Evolutionary conservation across 116 monocot species (phyloP).

Genomic region (Phalaenopsis hybrid): DNA sequence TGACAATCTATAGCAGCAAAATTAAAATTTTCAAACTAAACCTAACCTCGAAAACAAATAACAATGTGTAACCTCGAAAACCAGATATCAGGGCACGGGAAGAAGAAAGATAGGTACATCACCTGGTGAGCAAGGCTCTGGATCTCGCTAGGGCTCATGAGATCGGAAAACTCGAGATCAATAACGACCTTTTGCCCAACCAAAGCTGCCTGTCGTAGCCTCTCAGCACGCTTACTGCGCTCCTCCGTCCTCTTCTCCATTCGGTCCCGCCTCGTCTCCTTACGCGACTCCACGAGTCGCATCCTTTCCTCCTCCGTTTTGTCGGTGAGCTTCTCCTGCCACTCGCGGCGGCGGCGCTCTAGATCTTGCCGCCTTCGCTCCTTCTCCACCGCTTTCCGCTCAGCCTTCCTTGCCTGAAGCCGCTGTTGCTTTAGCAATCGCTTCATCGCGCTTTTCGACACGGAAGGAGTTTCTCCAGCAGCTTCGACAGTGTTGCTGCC

Average conservation of each 20-base stretch:
- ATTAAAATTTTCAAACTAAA: no score
- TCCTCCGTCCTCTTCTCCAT: conserved; percentile 55
- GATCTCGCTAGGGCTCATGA: conserved; percentile 75
- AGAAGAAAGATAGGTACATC: not conserved
- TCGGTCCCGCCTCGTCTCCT: conserved; percentile 55
- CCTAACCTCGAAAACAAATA: not conserved
- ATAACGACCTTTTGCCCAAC: conserved; percentile 66
- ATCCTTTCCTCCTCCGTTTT: conserved; percentile 62
- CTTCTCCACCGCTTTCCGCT: conserved; percentile 70
- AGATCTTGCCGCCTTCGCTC: conserved; percentile 48
- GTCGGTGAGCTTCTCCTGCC: conserved; percentile 65
- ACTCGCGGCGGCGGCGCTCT: conserved; percentile 64
- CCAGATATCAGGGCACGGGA: not conserved
- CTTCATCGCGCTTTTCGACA: conserved; percentile 82
- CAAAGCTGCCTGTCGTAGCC: conserved; percentile 43
- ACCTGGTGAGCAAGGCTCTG: conserved; percentile 91
- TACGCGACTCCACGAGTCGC: conserved; percentile 41
- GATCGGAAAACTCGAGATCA: conserved; percentile 69
- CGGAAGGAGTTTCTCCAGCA: not conserved
- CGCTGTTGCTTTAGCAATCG: conserved; percentile 65
- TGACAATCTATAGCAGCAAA: no score
- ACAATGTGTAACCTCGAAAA: no score
- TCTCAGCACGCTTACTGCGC: conserved; percentile 33
- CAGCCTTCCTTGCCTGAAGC: conserved; percentile 47
- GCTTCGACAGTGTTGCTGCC: not conserved